phyloP scores from a whole-genome alignment of 169 alveolate species.

The Eimeria acervulina region DNA sequence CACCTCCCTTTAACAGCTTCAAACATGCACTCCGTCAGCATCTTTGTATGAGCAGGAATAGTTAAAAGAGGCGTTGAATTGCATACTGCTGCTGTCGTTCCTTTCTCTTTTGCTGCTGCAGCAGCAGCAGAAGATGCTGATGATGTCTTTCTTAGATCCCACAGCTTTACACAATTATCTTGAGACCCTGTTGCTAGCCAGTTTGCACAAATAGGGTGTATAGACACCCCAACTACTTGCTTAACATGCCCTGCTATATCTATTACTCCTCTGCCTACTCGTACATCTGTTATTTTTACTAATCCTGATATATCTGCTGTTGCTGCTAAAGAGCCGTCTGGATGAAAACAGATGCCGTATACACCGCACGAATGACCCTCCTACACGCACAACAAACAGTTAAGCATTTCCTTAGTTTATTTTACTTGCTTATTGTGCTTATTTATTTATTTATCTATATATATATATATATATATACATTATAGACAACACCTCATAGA shows the following conservation, averaged over 20 bases:
- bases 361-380: constrained; percentile 87
- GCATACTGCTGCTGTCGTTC: constrained; percentile 26
- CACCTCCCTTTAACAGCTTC: constrained; percentile 82
- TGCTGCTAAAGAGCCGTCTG: constrained; percentile 94
- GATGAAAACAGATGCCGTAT: constrained; percentile 92
- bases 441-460: background rate
- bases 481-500: too few species aligned
- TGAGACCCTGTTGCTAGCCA: constrained; percentile 93
- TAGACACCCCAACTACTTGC: constrained; percentile 88
- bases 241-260: constrained; percentile 91
- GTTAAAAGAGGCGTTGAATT: constrained; percentile 7
- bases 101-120: background rate
- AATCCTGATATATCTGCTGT: constrained; percentile 95
- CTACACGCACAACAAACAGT: constrained; percentile 19
- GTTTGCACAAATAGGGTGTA: constrained; percentile 88
- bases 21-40: constrained; percentile 72
- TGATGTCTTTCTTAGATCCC: constrained; percentile 96
- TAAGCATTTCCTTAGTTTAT: background rate
- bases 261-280: constrained; percentile 92
- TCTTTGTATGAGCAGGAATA: constrained; percentile 81
- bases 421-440: too few species aligned
- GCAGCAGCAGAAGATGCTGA: background rate
- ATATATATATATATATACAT: background rate
- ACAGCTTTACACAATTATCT: constrained; percentile 94
- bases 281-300: constrained; percentile 93